Conservation (phyloP, 108 stramenopile genomes). For the Conticribra weissflogii region DNA sequence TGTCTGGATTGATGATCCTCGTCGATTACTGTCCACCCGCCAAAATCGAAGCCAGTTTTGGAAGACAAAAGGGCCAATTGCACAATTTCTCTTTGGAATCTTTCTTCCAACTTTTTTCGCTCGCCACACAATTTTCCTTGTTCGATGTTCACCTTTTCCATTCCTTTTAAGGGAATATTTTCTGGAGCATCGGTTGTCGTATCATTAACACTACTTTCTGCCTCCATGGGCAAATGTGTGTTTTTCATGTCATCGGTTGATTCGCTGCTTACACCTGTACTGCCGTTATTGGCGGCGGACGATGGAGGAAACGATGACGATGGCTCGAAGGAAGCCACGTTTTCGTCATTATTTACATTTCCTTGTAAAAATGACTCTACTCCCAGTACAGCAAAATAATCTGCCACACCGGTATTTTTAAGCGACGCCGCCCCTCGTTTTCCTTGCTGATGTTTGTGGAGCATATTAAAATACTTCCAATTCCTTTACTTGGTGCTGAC, state of each 20-base stretch:
- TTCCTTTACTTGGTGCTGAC: too few species aligned
- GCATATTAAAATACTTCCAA: too few species aligned
- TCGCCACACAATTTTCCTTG: slow-evolving; percentile 7
- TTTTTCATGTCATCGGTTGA: too few species aligned
- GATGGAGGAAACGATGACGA: too few species aligned
- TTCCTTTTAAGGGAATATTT: slow-evolving; percentile 11
- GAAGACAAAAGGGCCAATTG: slow-evolving; percentile 25
- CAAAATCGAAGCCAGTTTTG: neutral
- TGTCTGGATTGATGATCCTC: neutral
- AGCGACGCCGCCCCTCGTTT: neutral
- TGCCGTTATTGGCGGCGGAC: too few species aligned
- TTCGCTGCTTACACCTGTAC: too few species aligned
- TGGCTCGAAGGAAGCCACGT: slow-evolving; percentile 7
- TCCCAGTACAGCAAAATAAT: slow-evolving; percentile 87
- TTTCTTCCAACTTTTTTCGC: slow-evolving; percentile 40
- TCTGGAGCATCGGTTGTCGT: too few species aligned
- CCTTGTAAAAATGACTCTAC: slow-evolving; percentile 30
- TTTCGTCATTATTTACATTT: slow-evolving; percentile 43
- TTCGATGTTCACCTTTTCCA: slow-evolving; percentile 9
- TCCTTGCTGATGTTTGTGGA: neutral
- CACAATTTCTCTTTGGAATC: slow-evolving; percentile 84
- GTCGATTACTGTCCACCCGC: slow-evolving; percentile 8
- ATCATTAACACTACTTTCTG: too few species aligned
- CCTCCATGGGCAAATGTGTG: too few species aligned
- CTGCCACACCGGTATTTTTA: slow-evolving; percentile 67